Conservation (phyloP, 305 asterid species). For the Fraxinus nigra region DNA sequence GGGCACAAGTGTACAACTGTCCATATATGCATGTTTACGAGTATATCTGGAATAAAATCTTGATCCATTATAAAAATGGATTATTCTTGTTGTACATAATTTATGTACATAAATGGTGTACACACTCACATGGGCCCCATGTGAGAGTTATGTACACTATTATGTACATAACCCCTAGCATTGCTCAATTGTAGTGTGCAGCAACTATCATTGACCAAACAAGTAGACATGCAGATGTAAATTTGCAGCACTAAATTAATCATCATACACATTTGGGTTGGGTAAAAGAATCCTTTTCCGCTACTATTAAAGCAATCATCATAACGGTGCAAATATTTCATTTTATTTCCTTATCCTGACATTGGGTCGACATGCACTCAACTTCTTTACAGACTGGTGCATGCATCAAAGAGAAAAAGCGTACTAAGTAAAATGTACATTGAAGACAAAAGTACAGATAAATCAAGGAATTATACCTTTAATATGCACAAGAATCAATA, state of each 20-base stretch:
- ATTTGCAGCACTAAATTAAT: background rate
- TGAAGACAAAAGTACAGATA: background rate
- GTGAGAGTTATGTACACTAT: too few relatives aligned
- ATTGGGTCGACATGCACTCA: background rate
- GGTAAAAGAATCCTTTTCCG: background rate
- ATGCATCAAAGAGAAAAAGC: conserved; percentile 1
- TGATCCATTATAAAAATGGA: background rate
- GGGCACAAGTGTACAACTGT: background rate
- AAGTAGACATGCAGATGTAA: background rate
- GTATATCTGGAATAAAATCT: background rate
- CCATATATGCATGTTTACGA: background rate
- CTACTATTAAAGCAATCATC: background rate
- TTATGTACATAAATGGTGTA: too few relatives aligned
- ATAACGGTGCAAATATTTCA: background rate
- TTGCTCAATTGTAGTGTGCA: background rate
- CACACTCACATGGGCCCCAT: too few relatives aligned
- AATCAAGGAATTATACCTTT: background rate
- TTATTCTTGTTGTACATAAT: too few relatives aligned
- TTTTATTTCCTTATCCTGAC: background rate
- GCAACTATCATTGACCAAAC: background rate
- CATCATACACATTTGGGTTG: background rate
- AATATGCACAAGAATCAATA: conserved; percentile 14
- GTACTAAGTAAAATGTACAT: background rate
- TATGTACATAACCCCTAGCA: background rate
- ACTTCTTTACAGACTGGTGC: conserved; percentile 8